Conservation (phyloP, 306 rosid genomes). For the Ormosia semicastrata region DNA sequence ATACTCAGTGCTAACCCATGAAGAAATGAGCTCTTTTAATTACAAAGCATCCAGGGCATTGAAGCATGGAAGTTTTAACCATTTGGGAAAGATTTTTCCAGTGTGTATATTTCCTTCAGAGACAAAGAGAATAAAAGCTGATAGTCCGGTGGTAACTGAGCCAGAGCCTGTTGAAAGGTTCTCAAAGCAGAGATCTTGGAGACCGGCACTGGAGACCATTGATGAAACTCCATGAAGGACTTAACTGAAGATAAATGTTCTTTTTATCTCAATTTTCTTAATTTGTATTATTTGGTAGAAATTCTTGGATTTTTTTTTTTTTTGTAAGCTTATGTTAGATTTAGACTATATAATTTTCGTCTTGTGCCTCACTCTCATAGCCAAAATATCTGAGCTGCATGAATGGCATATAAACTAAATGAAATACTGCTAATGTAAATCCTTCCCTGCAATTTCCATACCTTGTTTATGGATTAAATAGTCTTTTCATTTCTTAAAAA, state of each 20-base stretch:
- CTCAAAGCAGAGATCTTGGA: conserved; percentile 86
- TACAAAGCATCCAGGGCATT: conserved; percentile 61
- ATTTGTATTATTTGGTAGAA: conserved; percentile 10
- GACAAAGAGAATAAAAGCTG: conserved; percentile 33
- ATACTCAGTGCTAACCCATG: conserved; percentile 77
- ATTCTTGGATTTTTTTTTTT: conserved; percentile 21
- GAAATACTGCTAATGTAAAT: conserved; percentile 17
- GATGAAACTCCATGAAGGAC: conserved; percentile 53
- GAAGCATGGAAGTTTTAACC: conserved; percentile 49
- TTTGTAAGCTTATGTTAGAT: conserved; percentile 21
- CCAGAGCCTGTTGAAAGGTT: conserved; percentile 42
- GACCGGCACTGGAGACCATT: conserved; percentile 83
- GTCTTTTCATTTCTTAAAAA: neutral
- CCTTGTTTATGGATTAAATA: neutral
- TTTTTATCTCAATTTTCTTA: neutral
- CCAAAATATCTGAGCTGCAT: neutral
- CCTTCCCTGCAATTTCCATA: conserved; percentile 6
- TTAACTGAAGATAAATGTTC: neutral
- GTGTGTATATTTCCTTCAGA: conserved; percentile 59
- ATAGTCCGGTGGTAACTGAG: neutral
- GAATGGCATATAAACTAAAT: neutral
- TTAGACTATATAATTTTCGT: conserved; percentile 8
- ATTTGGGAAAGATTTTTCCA: conserved; percentile 72
- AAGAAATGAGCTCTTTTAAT: conserved; percentile 68
- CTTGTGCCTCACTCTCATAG: neutral